A percentile compares a stretch with the other conserved stretches of the same genome.
Evolutionary conservation across 208 protist species (phyloP).

Genomic region (Leishmania lainsoni): DNA sequence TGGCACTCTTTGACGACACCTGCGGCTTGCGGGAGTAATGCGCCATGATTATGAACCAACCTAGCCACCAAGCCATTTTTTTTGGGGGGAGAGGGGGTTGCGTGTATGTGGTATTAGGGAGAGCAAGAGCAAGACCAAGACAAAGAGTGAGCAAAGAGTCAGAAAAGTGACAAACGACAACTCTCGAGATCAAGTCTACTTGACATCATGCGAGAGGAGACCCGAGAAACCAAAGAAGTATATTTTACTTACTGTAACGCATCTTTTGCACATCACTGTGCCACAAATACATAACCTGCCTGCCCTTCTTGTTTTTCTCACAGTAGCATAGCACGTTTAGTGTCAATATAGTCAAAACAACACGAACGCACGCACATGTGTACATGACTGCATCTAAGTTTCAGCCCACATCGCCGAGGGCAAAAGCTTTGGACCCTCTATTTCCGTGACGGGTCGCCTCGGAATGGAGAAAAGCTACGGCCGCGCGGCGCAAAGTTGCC

Average conservation of each 20-base stretch:
- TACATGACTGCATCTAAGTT: background rate
- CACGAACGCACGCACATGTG: background rate
- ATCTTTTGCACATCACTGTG: background rate
- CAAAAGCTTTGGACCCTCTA: background rate
- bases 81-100: background rate
- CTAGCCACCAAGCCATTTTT: constrained; percentile 23
- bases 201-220: background rate
- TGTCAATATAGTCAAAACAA: background rate
- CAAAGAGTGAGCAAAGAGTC: background rate
- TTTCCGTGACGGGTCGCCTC: background rate
- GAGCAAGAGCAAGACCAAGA: background rate
- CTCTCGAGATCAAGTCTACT: background rate
- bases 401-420: no score
- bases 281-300: background rate
- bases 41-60: constrained; percentile 79
- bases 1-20: constrained; percentile 86
- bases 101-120: background rate
- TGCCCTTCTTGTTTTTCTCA: background rate
- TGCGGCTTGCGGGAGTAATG: constrained; percentile 93
- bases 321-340: background rate
- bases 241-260: background rate
- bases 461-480: constrained; percentile 72
- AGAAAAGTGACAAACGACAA: background rate
- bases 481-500: constrained; percentile 1
- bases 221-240: background rate